A percentile compares a stretch with the other conserved stretches of the same genome.
Evolutionary conservation across 2,329 filamentous ascomycete species (phyloP).

Genomic region (Trichoderma sp.): DNA sequence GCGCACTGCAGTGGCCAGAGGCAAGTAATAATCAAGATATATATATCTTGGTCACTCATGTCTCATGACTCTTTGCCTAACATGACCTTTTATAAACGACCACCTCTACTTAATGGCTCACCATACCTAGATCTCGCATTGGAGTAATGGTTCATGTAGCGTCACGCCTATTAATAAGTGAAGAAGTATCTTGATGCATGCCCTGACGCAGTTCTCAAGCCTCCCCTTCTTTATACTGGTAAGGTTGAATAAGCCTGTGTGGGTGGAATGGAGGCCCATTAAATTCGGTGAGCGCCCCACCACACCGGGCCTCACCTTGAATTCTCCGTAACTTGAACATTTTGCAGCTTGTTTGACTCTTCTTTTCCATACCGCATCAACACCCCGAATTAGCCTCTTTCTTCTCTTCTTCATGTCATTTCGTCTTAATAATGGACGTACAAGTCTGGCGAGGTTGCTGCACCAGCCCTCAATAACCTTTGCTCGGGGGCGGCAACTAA

Average conservation of each 20-base stretch:
- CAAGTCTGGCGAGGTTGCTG: slow-evolving; percentile 21
- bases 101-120: no score
- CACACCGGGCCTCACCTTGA: slow-evolving; percentile 14
- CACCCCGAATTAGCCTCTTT: neutral
- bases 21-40: no score
- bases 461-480: slow-evolving; percentile 10
- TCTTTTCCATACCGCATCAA: neutral
- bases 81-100: no score
- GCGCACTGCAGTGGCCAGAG: neutral
- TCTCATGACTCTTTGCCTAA: no score
- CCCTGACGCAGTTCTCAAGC: neutral
- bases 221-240: neutral
- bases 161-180: no score
- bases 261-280: neutral
- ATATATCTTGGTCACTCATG: no score
- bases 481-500: slow-evolving; percentile 12
- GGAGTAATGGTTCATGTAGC: no score
- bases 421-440: slow-evolving; percentile 14
- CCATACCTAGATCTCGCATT: no score
- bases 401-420: slow-evolving; percentile 22
- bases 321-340: neutral
- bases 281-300: slow-evolving; percentile 9
- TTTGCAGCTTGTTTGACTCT: neutral
- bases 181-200: no score
- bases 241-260: neutral